Conservation (phyloP, 2,329 filamentous ascomycete species). For the Hypoxylon sp. region DNA sequence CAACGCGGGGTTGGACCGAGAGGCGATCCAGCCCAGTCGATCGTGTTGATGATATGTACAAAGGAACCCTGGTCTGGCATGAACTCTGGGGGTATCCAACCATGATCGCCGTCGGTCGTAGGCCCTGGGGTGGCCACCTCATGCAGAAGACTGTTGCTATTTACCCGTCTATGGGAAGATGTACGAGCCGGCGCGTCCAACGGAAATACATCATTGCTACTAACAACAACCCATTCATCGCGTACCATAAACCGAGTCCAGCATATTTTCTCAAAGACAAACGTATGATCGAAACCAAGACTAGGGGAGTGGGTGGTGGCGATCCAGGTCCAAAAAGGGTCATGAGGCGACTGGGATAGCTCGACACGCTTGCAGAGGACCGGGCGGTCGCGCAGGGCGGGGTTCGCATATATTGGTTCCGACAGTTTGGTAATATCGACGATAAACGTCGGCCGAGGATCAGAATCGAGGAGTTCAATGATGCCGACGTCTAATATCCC, state of each 20-base stretch:
- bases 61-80: constrained; percentile 59
- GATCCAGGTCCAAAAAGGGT: constrained; percentile 60
- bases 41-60: constrained; percentile 58
- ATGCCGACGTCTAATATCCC: constrained; percentile 52
- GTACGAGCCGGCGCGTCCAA: constrained; percentile 46
- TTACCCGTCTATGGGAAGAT: constrained; percentile 32
- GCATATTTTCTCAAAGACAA: constrained; percentile 51
- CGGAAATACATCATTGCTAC: constrained; percentile 57
- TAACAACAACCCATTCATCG: constrained; percentile 58
- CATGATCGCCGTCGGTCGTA: constrained; percentile 43
- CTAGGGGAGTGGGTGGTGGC: neutral
- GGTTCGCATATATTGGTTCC: constrained; percentile 57
- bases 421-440: constrained; percentile 48
- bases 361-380: constrained; percentile 54
- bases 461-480: constrained; percentile 59
- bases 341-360: constrained; percentile 53
- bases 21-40: constrained; percentile 64
- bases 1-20: constrained; percentile 64
- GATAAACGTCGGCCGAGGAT: constrained; percentile 61
- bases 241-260: constrained; percentile 59
- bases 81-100: constrained; percentile 56
- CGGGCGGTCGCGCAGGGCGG: constrained; percentile 53
- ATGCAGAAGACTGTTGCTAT: constrained; percentile 34
- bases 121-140: constrained; percentile 32
- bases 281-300: constrained; percentile 30